Base-by-base conservation (phyloP, 2,329 filamentous ascomycete species). In the Magnaporthiopsis poae region DNA sequence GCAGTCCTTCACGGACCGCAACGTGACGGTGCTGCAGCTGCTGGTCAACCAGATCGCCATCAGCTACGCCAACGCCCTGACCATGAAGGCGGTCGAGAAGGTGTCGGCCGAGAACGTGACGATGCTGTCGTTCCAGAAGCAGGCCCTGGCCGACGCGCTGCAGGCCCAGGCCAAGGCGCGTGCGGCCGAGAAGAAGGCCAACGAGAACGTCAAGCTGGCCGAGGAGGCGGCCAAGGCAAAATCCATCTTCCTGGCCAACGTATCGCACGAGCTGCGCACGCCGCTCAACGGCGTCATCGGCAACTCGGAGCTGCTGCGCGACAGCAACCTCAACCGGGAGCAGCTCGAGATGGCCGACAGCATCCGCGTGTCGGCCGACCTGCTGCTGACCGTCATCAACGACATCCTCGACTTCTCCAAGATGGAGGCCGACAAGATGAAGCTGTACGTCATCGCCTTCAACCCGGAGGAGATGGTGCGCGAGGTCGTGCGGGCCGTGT, bases 391-490 rank as follows among this genome's bases (percentile, higher is more conserved):
- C 0, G 91, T 97, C 63, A 97, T 97, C 78, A 97, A 97, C 73
- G 94, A 98, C 73, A 96, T 97, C 65, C 81, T 97, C 5, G 94
- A 98, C 77, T 96, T 96, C 74, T 96, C 92, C 35, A 96, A 96
- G 76, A 92, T 95, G 80, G 92, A 96, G 75, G 91, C 90, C 2
- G 91, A 93, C 71, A 89, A 92, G 75, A 88, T 96, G 80, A 92
- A 95, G 74, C 84, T 93, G 1, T 91, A 91, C 74, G 83, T 88
- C 68, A 88, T 87, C 66, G 85, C 86, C 9, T 89, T 89, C 76
- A 88, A 87, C 70, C 85, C 87, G 0, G 82, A 85, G 70, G 86
- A 88, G 73, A 87, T 88, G 83, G 82, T 89, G 56, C 82, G 84
- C 4, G 87, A 89, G 72, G 86, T 89, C 13, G 85, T 89, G 21